Base-by-base conservation (phyloP, 2,329 filamentous ascomycete species). In the Diplodia sapinea region DNA sequence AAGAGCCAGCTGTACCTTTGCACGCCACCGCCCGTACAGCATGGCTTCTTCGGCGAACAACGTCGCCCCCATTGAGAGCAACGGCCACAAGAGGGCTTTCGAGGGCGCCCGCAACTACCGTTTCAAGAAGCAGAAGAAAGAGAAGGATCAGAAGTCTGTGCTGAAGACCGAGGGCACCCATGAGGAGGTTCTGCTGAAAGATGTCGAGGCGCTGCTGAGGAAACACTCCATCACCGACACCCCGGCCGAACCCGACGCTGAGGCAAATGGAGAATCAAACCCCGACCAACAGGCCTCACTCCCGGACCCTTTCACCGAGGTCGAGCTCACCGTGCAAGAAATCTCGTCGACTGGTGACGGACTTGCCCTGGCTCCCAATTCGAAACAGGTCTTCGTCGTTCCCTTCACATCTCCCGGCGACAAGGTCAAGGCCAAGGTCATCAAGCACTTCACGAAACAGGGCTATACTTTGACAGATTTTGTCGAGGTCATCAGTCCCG, bases 291-390 rank as follows among this genome's bases (percentile, higher is more conserved):
- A 47, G 15, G 17, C 61, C 51, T 49, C 55, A n/a, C 65, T 69
- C 51, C 66, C 61, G 13, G 61, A 56, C 40, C 66, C 51, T n/a
- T 66, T 68, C 59, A 56, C 64, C 26, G 68, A 69, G 29, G 87
- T 95, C 50, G 89, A 97, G 65, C 87, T 98, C 50, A 88, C 90
- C n/a, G 89, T 98, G 68, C 79, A 88, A 7, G 88, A 91, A 71
- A 84, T 98, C 40, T 96, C 94, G 0, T 98, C 94, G 0, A 97
- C 92, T 0, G 95, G 95, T 65, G 95, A 98, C 72, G 95, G 93
- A 2, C 85, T 99, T 67, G 95, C 91, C 4, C 83, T 92, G 68
- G 86, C 87, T n/a, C 81, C 87, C 33, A 85, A 87, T 69, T 84
- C 83, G n/a, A 82, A 87, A 66, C 84, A 90, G 81, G 80, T 97